phyloP scores from a whole-genome alignment of 257 asterid genomes.

The Henckelia pumila region DNA sequence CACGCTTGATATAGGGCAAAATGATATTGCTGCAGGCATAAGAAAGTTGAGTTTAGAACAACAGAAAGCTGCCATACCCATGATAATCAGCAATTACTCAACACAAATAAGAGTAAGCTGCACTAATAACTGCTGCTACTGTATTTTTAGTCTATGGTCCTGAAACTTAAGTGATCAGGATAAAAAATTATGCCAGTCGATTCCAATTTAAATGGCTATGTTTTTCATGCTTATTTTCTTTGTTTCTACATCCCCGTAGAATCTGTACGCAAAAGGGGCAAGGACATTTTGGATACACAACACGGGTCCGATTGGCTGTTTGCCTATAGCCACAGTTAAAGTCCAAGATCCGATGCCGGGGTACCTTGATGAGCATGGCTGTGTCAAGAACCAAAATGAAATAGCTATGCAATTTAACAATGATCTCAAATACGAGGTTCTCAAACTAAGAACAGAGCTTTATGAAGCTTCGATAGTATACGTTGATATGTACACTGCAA shows the following conservation, averaged over 20 bases:
- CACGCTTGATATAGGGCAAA: constrained; percentile 66
- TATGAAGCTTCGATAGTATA: constrained; percentile 45
- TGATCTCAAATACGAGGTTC: constrained; percentile 37
- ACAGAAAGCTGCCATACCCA: constrained; percentile 35
- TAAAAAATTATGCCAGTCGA: background rate
- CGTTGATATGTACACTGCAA: constrained; percentile 64
- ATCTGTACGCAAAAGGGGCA: constrained; percentile 52
- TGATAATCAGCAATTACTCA: constrained; percentile 34
- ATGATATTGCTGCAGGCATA: constrained; percentile 45
- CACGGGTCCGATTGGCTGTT: constrained; percentile 77
- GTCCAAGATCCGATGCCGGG: constrained; percentile 39
- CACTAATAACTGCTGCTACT: background rate
- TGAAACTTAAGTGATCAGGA: background rate
- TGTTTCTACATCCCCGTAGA: constrained; percentile 24
- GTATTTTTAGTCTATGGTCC: background rate
- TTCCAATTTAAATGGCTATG: background rate
- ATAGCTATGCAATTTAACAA: constrained; percentile 51
- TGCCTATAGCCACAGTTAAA: constrained; percentile 33
- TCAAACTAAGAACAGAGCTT: constrained; percentile 41
- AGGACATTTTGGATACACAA: constrained; percentile 70
- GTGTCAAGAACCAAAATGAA: constrained; percentile 51
- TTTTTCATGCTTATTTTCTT: background rate
- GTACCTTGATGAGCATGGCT: constrained; percentile 56
- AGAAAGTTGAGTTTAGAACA: constrained; percentile 23
- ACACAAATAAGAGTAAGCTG: constrained; percentile 50